phyloP scores from a whole-genome alignment of 1,284 basidiomycete species.

The Gomphus bonarii region DNA sequence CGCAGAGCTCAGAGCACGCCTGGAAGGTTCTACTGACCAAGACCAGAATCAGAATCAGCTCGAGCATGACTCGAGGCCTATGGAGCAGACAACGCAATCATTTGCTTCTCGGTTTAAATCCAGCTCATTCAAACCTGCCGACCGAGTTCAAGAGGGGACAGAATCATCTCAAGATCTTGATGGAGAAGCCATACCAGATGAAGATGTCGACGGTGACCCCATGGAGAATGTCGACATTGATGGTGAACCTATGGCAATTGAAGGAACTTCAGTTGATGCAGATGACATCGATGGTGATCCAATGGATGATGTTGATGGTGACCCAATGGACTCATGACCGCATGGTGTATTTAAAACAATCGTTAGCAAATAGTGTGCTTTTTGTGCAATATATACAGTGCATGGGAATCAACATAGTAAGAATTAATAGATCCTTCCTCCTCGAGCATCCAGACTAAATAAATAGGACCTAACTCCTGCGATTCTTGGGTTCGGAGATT shows the following conservation, averaged over 20 bases:
- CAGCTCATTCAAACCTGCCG: conserved; percentile 64
- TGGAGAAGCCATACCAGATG: conserved; percentile 12
- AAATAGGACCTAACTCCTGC: conserved; percentile 25
- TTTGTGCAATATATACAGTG: conserved; percentile 6
- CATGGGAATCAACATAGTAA: neutral
- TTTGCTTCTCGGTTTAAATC: conserved; percentile 66
- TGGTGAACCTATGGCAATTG: conserved; percentile 28
- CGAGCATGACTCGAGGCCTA: neutral
- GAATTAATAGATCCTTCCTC: conserved; percentile 2
- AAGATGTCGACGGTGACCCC: conserved; percentile 34
- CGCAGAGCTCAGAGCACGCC: conserved; percentile 52
- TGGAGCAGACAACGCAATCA: conserved; percentile 20
- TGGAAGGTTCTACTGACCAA: conserved; percentile 49
- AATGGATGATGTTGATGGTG: conserved; percentile 32
- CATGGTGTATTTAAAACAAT: neutral
- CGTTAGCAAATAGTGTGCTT: neutral
- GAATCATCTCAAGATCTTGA: neutral
- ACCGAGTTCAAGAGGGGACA: neutral
- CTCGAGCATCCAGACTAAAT: neutral
- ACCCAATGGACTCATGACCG: conserved; percentile 20
- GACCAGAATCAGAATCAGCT: conserved; percentile 22
- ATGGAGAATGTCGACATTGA: conserved; percentile 33
- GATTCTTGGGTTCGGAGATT: conserved; percentile 40
- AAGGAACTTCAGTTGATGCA: conserved; percentile 29
- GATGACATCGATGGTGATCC: conserved; percentile 32